Base-by-base conservation (phyloP, 805 yeast genomes). In the Suhomyces vadensis region DNA sequence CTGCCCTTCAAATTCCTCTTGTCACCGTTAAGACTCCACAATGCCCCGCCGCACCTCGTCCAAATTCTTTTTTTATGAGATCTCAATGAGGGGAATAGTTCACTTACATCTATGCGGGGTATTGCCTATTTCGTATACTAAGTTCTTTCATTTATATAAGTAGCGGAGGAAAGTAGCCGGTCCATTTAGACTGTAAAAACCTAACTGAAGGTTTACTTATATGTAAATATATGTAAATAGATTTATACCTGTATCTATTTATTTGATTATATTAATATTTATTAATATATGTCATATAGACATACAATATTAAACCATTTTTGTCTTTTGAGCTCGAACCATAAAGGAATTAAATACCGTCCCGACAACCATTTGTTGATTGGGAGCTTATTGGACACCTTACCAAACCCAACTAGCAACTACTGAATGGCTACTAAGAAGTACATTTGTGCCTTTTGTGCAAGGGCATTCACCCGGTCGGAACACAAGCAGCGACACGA, bases 401-500 rank as follows among this genome's bases (percentile, higher is more conserved):
- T n/a, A n/a, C n/a, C n/a, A n/a, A n/a, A n/a, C n/a, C n/a, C n/a
- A n/a, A n/a, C n/a, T n/a, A n/a, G n/a, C n/a, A n/a, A n/a, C n/a
- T n/a, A n/a, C n/a, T n/a, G n/a, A 11, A 44, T 44, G 48, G 69
- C 67, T 13, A 67, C 83, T 31, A 76, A 84, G 53, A 81, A 85
- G 54, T 86, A 85, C 62, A 77, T 84, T 31, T 87, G 95, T 65
- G 81, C 86, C 5, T 86, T 79, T 58, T 87, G 95, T 55, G 87
- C 90, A 24, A 72, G 91, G 50, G 96, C 96, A 1, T 94, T 94
- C 75, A 98, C 97, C 1, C 77, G 99, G 44, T 75, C 88, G 35
- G 99, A 92, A 64, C 99, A 92, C 65, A 74, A 94, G 58, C 90
- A 87, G 64, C 82, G 99, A 46, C 99, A 92, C 60, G 95, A 90